Conservation (phyloP, 2,329 filamentous ascomycete genomes). For the Drechslerella stenobrocha region DNA sequence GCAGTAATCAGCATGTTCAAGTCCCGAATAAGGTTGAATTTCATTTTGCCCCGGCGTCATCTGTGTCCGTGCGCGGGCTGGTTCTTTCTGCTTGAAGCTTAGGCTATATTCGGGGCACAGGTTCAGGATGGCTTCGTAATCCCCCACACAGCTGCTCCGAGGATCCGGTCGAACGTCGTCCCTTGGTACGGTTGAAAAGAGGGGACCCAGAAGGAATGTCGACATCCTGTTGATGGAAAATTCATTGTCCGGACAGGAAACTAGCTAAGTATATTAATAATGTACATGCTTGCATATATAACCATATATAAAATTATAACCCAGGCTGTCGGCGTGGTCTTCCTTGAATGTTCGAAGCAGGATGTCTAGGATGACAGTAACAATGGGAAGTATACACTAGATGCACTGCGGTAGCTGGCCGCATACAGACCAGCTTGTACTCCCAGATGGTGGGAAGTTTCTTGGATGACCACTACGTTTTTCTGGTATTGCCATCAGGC, state of each 20-base stretch:
- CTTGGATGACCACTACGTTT: too few relatives aligned
- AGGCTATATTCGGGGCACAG: slow-evolving; percentile 5
- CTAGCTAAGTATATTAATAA: too few relatives aligned
- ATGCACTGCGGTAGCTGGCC: too few relatives aligned
- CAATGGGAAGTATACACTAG: too few relatives aligned
- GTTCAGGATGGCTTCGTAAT: slow-evolving; percentile 1
- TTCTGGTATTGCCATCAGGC: not conserved
- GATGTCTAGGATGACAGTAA: too few relatives aligned
- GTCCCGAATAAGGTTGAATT: not conserved
- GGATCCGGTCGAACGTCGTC: not conserved
- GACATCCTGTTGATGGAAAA: slow-evolving; percentile 8
- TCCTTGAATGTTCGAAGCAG: too few relatives aligned
- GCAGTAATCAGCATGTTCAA: not conserved
- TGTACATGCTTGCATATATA: too few relatives aligned
- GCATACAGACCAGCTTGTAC: too few relatives aligned
- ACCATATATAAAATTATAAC: too few relatives aligned
- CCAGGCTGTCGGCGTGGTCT: too few relatives aligned
- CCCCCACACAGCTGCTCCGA: slow-evolving; percentile 2
- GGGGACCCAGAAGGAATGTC: not conserved
- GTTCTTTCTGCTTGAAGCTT: not conserved
- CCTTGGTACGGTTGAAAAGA: not conserved
- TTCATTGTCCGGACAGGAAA: not conserved
- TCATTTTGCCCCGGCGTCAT: slow-evolving; percentile 6
- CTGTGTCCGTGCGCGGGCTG: slow-evolving; percentile 1
- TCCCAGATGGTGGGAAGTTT: too few relatives aligned